Evolutionary conservation across 129 eudicot species (phyloP).

Genomic region (Mikania micrantha): DNA sequence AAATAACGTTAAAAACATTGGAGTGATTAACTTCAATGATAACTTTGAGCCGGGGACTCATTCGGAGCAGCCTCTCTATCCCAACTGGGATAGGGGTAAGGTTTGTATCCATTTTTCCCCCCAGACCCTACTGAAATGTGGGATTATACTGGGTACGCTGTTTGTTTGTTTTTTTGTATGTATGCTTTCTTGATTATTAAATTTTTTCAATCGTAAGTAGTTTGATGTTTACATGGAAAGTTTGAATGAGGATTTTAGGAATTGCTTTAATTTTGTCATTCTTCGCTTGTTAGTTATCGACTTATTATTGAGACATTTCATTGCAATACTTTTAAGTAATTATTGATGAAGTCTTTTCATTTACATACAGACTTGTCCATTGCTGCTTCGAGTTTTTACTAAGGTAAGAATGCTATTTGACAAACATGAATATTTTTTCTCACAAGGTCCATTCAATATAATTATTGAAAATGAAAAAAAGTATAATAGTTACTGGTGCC

Average conservation of each 20-base stretch:
- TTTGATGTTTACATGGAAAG: background rate
- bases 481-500: background rate
- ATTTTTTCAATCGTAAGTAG: background rate
- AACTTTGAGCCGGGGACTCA: no score
- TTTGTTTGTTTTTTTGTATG: no score
- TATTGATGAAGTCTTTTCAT: slow-evolving; percentile 15
- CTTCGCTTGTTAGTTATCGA: background rate
- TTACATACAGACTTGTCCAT: slow-evolving; percentile 80
- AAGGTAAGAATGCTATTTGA: slow-evolving; percentile 46
- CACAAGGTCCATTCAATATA: background rate
- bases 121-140: no score
- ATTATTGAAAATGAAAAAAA: background rate
- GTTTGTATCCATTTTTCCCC: no score
- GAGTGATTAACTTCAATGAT: no score
- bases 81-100: no score
- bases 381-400: slow-evolving; percentile 91
- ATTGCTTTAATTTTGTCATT: background rate
- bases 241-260: background rate
- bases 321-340: background rate
- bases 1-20: no score
- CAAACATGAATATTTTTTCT: background rate
- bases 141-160: no score
- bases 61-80: no score
- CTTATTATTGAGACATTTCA: slow-evolving; percentile 3
- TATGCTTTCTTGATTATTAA: background rate